Base-by-base conservation (phyloP, 2,329 filamentous ascomycete genomes). In the Penicillium frequentans region DNA sequence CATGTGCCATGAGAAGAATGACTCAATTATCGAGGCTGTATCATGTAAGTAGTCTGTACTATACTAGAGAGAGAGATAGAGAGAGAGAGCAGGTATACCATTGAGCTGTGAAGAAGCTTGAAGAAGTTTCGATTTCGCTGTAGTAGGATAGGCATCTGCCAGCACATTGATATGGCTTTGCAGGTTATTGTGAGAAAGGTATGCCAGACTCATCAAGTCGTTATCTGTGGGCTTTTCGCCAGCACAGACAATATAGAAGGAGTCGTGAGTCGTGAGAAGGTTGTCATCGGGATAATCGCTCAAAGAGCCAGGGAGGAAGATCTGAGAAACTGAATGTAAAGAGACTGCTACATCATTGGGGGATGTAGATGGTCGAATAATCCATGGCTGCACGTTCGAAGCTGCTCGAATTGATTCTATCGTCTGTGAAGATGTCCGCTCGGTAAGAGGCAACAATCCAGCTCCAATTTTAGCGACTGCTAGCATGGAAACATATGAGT, bases 31-130 rank as follows among this genome's bases (percentile, higher is more conserved):
- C 0, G 91, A 96, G 2, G 96, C 87, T 75, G 50, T 35, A 7
- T 1, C 29, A n/a, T 21, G 45, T 70, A 50, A 72, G 59, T n/a
- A 55, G 37, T 19, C 27, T 26, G 19, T 9, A 7, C 29, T 3
- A 26, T 19, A 37, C 33, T 19, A 24, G 23, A 24, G 21, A 8
- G 3, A 24, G 24, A 24, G 21, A 8, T 1, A 24, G 24, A 26
- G 26, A 26, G 1, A 54, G 26, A 29, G 24, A 47, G 39, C n/a
- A 44, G 19, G 65, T 68, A 61, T 33, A 76, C 74, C 83, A 68
- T 96, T 90, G 68, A 96, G 96, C 0, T 88, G 89, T 68, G 92
- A 90, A 0, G 90, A 93, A 2, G 90, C 86, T 72, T 96, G 92
- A 0, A 96, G 78, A 31, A 96, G 78, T n/a, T 86, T 83, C 1